Base-by-base conservation (phyloP, 495 filamentous ascomycete species). In the Talaromyces liani region DNA sequence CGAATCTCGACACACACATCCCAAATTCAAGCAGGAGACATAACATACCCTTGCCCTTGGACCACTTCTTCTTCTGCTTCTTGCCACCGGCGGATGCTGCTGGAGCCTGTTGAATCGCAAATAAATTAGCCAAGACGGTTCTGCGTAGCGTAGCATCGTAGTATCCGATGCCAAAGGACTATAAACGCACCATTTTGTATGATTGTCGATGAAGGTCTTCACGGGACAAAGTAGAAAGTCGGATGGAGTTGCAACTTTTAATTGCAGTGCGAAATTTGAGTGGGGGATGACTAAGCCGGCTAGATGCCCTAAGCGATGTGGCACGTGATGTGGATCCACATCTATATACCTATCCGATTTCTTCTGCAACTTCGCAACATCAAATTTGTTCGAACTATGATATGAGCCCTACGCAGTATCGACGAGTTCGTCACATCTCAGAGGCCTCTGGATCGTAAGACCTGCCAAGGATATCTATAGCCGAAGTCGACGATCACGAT, bases 1-100 rank as follows among this genome's bases (percentile, higher is more conserved):
- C 55, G 56, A 58, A 36, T 58, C 56, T 58, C 56, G 56, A 58
- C 56, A 58, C 27, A 58, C 27, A 25, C 3, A 9, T n/a, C 53
- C 22, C 6, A 9, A 16, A 20, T 12, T n/a, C 29, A n/a, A 49
- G 45, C 12, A 56, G 14, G 34, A 34, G 34, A 57, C 57, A 68
- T 75, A 71, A 77, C 83, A 71, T 87, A 92, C 90, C 90, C 87
- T 97, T 97, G 81, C 92, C 95, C 91, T 97, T 98, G 71, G 93
- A 97, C 93, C 93, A 97, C 93, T 97, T 96, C 91, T 98, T 98
- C 91, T 97, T 96, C 78, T 93, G 91, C 85, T 96, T 96, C 88
- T 95, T 96, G 77, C 88, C 91, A 75, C 91, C 91, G 69, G 84
- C 77, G 79, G 90, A 80, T 78, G 87, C 83, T 80, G 88, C 86